These are phyloP conservation scores for Nannochloropsis salina DNA, from an alignment of 108 stramenopile genomes.

Conservation along the genomic window DNA sequence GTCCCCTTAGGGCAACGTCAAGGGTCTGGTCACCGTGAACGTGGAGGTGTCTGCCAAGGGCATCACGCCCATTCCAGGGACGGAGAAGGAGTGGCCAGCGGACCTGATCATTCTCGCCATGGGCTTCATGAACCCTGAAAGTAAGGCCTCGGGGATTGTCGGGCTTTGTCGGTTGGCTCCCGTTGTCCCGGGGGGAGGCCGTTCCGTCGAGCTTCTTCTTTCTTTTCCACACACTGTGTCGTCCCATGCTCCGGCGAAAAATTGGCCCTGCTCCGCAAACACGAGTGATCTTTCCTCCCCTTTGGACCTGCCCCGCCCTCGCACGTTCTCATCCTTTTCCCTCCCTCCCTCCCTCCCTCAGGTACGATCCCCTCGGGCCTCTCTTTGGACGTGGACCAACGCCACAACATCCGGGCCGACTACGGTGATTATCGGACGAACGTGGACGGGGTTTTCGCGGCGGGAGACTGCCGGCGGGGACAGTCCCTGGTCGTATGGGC, in stretches of 20 bases:
- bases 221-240: background rate
- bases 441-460: conserved; percentile 91
- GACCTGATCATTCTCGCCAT: conserved; percentile 86
- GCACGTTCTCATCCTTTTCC: no score
- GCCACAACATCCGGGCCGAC: conserved; percentile 89
- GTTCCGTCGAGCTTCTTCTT: background rate
- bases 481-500: conserved; percentile 97
- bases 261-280: no score
- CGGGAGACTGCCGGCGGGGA: conserved; percentile 93
- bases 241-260: background rate
- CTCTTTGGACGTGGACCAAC: conserved; percentile 74
- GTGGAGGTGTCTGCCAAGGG: conserved; percentile 69
- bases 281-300: no score
- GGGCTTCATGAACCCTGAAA: conserved; percentile 93
- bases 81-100: conserved; percentile 83
- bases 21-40: conserved; percentile 83
- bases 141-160: background rate
- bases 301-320: no score
- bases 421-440: conserved; percentile 88
- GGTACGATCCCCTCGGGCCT: conserved; percentile 65
- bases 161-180: background rate
- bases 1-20: conserved; percentile 65
- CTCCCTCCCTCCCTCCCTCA: background rate
- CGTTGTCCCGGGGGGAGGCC: background rate
- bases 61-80: conserved; percentile 64